phyloP scores from a whole-genome alignment of 2,329 filamentous ascomycete genomes.

The Aspergillus fructus region DNA sequence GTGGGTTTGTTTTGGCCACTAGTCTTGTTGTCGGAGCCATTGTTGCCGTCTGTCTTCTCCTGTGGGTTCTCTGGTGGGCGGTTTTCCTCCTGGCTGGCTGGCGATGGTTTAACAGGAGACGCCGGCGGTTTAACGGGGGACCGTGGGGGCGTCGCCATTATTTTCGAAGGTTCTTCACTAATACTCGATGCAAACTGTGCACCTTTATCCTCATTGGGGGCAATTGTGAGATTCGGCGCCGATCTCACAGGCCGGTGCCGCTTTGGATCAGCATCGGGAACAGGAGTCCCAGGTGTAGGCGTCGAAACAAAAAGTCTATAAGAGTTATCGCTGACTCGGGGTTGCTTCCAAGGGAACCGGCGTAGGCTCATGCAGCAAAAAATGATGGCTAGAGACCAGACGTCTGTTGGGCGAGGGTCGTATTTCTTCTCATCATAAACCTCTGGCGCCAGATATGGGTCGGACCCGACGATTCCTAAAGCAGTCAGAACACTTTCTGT shows the following conservation, averaged over 20 bases:
- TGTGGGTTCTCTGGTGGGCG: constrained; percentile 24
- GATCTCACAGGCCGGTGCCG: constrained; percentile 37
- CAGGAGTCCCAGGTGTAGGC: constrained; percentile 67
- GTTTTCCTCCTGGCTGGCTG: constrained; percentile 27
- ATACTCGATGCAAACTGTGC: constrained; percentile 21
- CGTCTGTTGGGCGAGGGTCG: constrained; percentile 88
- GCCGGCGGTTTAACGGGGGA: constrained; percentile 21
- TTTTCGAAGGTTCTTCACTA: constrained; percentile 12
- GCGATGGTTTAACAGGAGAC: constrained; percentile 19
- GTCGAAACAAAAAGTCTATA: constrained; percentile 89
- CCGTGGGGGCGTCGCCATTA: constrained; percentile 19
- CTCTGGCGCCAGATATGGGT: constrained; percentile 94
- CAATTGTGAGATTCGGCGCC: constrained; percentile 32
- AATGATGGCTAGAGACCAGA: constrained; percentile 98
- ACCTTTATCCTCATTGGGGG: constrained; percentile 24
- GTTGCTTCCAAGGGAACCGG: constrained; percentile 96
- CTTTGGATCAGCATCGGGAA: constrained; percentile 41
- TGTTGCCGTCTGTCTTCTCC: constrained; percentile 25
- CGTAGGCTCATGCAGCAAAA: constrained; percentile 98
- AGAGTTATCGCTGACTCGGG: constrained; percentile 86
- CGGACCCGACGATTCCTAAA: constrained; percentile 75
- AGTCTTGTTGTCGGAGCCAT: constrained; percentile 15
- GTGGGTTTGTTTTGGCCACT: constrained; percentile 24
- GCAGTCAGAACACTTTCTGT: constrained; percentile 5
- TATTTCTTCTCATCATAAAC: constrained; percentile 94